phyloP scores from a whole-genome alignment of 2,329 filamentous ascomycete species.

The Cladorrhinum sp. region DNA sequence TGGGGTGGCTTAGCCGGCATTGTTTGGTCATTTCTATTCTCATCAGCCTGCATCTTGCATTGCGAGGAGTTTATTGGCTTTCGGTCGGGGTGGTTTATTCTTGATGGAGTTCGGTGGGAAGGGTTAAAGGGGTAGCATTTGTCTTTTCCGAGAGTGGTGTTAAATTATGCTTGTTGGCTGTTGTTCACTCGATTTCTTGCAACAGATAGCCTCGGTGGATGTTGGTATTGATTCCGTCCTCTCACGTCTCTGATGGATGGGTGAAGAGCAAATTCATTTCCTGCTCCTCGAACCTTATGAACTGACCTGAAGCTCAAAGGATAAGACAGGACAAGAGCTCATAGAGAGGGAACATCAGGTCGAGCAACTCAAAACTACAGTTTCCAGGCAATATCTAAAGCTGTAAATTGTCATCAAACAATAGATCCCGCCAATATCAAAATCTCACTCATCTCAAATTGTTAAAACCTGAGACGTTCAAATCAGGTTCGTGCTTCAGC shows the following conservation, averaged over 20 bases:
- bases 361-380: too few species aligned
- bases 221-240: too few species aligned
- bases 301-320: too few species aligned
- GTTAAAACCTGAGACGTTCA: background rate
- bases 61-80: conserved; percentile 15
- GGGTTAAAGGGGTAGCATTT: background rate
- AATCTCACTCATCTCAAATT: too few species aligned
- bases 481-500: background rate
- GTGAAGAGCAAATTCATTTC: too few species aligned
- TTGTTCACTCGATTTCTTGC: background rate
- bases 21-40: conserved; percentile 3
- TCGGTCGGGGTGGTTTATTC: background rate
- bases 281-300: too few species aligned
- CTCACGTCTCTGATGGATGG: too few species aligned
- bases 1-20: background rate
- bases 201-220: background rate
- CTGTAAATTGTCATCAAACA: too few species aligned
- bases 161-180: background rate
- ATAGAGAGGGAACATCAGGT: too few species aligned
- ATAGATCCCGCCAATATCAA: too few species aligned
- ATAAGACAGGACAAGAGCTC: too few species aligned
- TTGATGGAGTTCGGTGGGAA: background rate
- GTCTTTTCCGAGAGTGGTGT: background rate
- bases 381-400: too few species aligned
- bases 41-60: conserved; percentile 13